Conservation (phyloP, 306 rosid species). For the Bauhinia variegata region DNA sequence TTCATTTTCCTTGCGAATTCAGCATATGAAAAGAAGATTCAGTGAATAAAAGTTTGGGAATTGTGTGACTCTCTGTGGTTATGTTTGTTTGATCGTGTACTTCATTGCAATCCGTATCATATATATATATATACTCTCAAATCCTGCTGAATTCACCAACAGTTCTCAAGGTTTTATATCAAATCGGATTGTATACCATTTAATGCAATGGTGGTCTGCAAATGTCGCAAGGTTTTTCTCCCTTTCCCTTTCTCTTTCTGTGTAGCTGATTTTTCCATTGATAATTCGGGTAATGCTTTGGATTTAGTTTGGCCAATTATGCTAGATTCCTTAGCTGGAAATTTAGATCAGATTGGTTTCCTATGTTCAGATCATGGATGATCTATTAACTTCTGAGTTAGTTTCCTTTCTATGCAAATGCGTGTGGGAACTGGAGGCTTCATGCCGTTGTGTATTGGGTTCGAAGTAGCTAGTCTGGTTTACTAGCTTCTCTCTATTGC, state of each 20-base stretch:
- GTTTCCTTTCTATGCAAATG: conserved; percentile 23
- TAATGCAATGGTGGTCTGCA: conserved; percentile 99
- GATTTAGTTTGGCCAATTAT: conserved; percentile 28
- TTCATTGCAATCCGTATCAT: conserved; percentile 26
- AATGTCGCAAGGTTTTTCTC: conserved; percentile 88
- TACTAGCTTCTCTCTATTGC: background rate
- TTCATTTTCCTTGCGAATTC: conserved; percentile 34
- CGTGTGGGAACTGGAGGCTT: conserved; percentile 14
- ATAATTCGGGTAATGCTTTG: conserved; percentile 4
- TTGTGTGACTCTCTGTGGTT: conserved; percentile 5
- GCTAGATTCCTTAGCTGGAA: conserved; percentile 37
- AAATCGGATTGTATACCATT: conserved; percentile 36
- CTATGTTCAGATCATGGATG: conserved; percentile 35
- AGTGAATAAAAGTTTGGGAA: background rate
- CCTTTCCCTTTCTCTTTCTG: conserved; percentile 9
- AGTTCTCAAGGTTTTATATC: background rate
- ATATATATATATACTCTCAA: conserved; percentile 3
- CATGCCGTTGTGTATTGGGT: conserved; percentile 9
- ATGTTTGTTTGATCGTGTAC: conserved; percentile 13
- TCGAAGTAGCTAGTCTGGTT: conserved; percentile 16
- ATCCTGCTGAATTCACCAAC: conserved; percentile 14
- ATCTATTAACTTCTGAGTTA: conserved; percentile 42
- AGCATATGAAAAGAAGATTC: conserved; percentile 20
- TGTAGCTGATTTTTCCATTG: background rate
- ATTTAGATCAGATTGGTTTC: conserved; percentile 57